Evolutionary conservation across 768 basidiomycete genomes (phyloP).

Genomic region (Suillus brevipes): DNA sequence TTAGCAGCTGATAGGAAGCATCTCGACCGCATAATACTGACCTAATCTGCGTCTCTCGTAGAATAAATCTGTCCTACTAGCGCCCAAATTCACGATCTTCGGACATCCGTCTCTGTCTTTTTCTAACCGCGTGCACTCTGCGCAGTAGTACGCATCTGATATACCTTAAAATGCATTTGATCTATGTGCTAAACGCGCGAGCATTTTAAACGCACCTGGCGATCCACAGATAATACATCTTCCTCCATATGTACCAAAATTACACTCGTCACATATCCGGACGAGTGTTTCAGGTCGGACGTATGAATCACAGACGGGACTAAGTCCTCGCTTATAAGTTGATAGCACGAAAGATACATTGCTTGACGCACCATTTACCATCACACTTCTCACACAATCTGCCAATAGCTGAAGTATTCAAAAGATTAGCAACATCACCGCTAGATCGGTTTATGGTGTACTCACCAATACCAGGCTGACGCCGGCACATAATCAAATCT

Average conservation of each 20-base stretch:
- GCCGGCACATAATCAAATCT: slow-evolving; percentile 99
- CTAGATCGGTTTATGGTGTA: slow-evolving; percentile 8
- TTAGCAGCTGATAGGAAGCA: neutral
- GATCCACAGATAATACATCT: slow-evolving; percentile 97
- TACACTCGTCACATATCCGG: slow-evolving; percentile 98
- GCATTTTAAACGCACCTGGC: slow-evolving; percentile 59
- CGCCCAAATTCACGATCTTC: slow-evolving; percentile 97
- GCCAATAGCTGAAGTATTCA: slow-evolving; percentile 72
- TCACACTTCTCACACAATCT: slow-evolving; percentile 99
- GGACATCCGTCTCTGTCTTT: slow-evolving; percentile 98
- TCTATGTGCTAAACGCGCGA: neutral
- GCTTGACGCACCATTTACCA: slow-evolving; percentile 85
- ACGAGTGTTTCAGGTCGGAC: slow-evolving; percentile 98
- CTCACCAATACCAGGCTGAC: slow-evolving; percentile 95
- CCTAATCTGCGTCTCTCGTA: slow-evolving; percentile 87
- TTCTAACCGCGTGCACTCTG: slow-evolving; percentile 94
- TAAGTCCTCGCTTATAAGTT: slow-evolving; percentile 30
- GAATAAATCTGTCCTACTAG: slow-evolving; percentile 89
- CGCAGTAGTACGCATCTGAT: slow-evolving; percentile 98
- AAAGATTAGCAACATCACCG: slow-evolving; percentile 12
- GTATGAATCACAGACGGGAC: slow-evolving; percentile 98
- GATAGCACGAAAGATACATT: neutral
- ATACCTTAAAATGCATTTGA: slow-evolving; percentile 59
- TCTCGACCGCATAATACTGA: slow-evolving; percentile 29
- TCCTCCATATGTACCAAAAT: slow-evolving; percentile 97